Evolutionary conservation across 2,329 filamentous ascomycete genomes (phyloP).

Genomic region (Ramularia collo-cygni): DNA sequence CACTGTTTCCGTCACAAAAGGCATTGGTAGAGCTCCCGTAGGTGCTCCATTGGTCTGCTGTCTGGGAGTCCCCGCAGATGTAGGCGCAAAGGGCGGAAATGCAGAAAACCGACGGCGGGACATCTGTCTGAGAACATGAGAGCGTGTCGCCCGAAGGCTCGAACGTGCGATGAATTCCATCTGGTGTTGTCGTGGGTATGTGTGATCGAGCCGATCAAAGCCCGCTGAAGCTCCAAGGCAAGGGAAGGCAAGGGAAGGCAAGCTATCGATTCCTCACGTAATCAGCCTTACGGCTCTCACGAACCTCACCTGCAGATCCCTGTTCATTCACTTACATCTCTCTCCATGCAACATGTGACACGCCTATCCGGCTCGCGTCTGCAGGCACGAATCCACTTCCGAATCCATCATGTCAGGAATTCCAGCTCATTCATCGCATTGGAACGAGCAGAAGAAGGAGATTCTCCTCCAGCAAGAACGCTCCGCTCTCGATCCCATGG

Average conservation of each 20-base stretch:
- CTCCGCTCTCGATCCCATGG: constrained; percentile 18
- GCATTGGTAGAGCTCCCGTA: constrained; percentile 39
- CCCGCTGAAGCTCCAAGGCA: too few relatives aligned
- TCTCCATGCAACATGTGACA: constrained; percentile 13
- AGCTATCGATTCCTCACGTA: neutral
- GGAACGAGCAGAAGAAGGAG: neutral
- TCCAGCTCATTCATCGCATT: too few relatives aligned
- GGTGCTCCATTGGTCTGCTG: constrained; percentile 22
- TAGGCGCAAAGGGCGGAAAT: constrained; percentile 9
- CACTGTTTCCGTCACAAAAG: constrained; percentile 46
- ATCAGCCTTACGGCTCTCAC: neutral
- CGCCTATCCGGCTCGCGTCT: constrained; percentile 1
- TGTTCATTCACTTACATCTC: neutral
- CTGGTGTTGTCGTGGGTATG: neutral
- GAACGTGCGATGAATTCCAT: constrained; percentile 24
- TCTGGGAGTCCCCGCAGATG: constrained; percentile 20
- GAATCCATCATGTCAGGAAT: neutral
- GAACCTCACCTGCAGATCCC: neutral
- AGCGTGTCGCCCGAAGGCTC: constrained; percentile 20
- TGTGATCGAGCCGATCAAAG: neutral
- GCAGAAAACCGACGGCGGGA: constrained; percentile 1
- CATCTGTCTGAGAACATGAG: constrained; percentile 9
- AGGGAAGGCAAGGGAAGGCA: too few relatives aligned
- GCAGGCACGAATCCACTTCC: too few relatives aligned
- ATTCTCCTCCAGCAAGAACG: neutral